phyloP scores from a whole-genome alignment of 192 early-diverging fungal genomes.

The Backusella psychrophila region DNA sequence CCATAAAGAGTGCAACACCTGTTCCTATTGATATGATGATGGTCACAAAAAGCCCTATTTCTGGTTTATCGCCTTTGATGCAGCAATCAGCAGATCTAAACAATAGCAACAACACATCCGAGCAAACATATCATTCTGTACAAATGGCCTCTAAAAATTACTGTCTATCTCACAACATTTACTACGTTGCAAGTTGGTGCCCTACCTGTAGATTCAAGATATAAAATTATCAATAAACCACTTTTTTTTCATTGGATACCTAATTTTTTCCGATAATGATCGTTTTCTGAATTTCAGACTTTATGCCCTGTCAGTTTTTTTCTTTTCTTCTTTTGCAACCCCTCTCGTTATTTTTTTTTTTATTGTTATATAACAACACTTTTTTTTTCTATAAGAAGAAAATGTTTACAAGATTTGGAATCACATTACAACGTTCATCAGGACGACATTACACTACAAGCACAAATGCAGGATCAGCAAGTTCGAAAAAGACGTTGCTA shows the following conservation, averaged over 20 bases:
- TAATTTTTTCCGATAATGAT: not conserved
- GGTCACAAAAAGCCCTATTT: not conserved
- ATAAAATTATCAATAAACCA: not conserved
- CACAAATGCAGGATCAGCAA: not conserved
- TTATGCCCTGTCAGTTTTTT: not conserved
- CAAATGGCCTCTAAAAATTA: constrained; percentile 14
- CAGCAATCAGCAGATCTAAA: not conserved
- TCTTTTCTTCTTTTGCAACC: not conserved
- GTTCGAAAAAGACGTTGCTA: not conserved
- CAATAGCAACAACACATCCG: not conserved
- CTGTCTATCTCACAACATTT: constrained; percentile 3
- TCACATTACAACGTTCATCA: not conserved
- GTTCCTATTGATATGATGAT: constrained; percentile 1
- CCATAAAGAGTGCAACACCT: not conserved
- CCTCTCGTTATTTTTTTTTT: not conserved
- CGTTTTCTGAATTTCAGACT: not conserved
- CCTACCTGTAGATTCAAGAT: constrained; percentile 13
- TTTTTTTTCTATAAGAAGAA: not conserved
- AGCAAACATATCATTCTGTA: not conserved
- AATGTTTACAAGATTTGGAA: constrained; percentile 5
- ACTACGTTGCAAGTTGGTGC: constrained; percentile 11
- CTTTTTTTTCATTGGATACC: not conserved
- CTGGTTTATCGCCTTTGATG: constrained; percentile 2
- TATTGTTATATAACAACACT: not conserved
- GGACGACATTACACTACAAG: not conserved